Evolutionary conservation across 108 stramenopile species (phyloP).

Genomic region (Licmophora abbreviata): DNA sequence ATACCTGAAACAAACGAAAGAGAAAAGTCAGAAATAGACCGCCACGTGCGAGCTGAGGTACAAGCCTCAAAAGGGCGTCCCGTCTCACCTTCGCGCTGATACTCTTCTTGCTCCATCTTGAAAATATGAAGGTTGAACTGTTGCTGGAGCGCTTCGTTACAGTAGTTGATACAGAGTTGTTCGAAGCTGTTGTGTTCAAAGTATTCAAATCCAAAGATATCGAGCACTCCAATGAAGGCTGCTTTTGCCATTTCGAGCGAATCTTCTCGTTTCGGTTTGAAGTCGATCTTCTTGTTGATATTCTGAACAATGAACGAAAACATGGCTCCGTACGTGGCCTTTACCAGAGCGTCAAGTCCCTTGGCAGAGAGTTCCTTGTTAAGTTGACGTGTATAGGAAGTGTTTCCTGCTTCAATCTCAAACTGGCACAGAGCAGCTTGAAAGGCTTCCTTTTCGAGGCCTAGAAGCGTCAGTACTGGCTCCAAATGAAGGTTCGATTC

Average conservation of each 20-base stretch:
- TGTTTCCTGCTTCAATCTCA: constrained; percentile 42
- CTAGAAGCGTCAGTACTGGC: constrained; percentile 23
- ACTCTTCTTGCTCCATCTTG: constrained; percentile 51
- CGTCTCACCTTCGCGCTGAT: constrained; percentile 17
- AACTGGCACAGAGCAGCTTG: constrained; percentile 39
- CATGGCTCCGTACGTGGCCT: constrained; percentile 60
- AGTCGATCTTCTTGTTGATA: constrained; percentile 45
- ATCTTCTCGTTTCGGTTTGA: constrained; percentile 9
- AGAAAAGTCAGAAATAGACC: neutral
- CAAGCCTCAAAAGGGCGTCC: constrained; percentile 5
- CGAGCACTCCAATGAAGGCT: constrained; percentile 74
- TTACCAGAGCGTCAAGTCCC: constrained; percentile 79
- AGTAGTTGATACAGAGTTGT: constrained; percentile 85
- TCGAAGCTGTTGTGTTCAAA: constrained; percentile 72
- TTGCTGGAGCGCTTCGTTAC: constrained; percentile 81
- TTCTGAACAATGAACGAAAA: constrained; percentile 52
- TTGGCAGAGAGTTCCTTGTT: constrained; percentile 51
- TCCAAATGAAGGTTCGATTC: constrained; percentile 22
- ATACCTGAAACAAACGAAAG: constrained; percentile 26
- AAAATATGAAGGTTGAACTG: constrained; percentile 49
- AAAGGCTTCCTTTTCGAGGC: constrained; percentile 31
- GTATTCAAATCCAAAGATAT: constrained; percentile 91
- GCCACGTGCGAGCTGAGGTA: constrained; percentile 2
- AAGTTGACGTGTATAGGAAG: constrained; percentile 33
- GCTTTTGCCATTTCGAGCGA: constrained; percentile 7